Base-by-base conservation (phyloP, 345 rosid genomes). In the Bretschneidera sinensis region DNA sequence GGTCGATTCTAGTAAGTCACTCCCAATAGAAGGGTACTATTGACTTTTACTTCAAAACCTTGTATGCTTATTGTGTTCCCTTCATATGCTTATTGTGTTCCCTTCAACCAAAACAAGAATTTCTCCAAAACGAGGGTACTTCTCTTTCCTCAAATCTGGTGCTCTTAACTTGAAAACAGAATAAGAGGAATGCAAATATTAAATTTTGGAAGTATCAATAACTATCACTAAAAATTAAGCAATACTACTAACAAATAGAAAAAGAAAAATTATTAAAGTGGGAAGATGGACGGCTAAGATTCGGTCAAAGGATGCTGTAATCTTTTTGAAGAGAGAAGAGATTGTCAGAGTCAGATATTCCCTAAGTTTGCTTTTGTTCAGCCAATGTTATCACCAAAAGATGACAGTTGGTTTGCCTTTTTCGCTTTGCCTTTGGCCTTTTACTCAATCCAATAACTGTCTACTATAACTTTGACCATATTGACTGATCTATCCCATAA, bases 241-340 rank as follows among this genome's bases (percentile, higher is more conserved):
- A 11, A 39, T 1, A 39, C 4, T 39, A 39, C 45, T 4, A 11
- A 28, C 8, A 43, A 13, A 21, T 9, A 17, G 25, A 17, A 24
- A 24, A 18, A 28, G 16, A 24, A 15, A 23, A 51, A 64, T 14
- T 1, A 1, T 0, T 6, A n/a, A 54, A 17, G 52, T 25, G 2
- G 0, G 17, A 11, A 23, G 62, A 79, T 75, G 79, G 78, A 75
- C 54, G 86, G 84, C 67, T 66, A 70, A 69, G 76, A 77, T 79
- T 74, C 62, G 77, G 89, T 84, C 85, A 84, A 84, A 79, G 78
- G 71, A 66, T 51, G 76, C 65, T 25, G 43, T 57, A 64, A 55
- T 63, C 55, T 58, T 61, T 53, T 48, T 51, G 34, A 49, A 24
- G 51, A 25, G 20, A 8, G 63, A 49, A 48, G 20, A 51, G 34